Percentiles rank a stretch among this genome's conserved stretches.
These are phyloP conservation scores for Wickerhamiella kurtzmanii DNA, from an alignment of 805 yeast species.

Conservation along the genomic window DNA sequence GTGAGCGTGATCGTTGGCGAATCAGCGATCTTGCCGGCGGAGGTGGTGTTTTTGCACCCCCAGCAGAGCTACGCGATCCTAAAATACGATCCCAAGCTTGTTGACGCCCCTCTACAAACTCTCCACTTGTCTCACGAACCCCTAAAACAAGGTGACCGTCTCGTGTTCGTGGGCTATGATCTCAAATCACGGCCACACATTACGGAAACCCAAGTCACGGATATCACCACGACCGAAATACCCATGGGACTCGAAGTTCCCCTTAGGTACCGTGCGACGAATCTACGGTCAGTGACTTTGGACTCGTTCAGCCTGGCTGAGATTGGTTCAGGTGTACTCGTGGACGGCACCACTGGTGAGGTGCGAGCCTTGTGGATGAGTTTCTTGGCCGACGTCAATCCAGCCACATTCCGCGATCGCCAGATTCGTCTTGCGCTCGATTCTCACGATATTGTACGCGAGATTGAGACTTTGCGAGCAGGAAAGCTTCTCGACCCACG, in stretches of 20 bases:
- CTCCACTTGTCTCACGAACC: slow-evolving; percentile 31
- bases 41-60: slow-evolving; percentile 76
- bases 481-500: slow-evolving; percentile 28
- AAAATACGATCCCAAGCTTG: slow-evolving; percentile 64
- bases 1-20: slow-evolving; percentile 72
- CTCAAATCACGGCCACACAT: slow-evolving; percentile 54
- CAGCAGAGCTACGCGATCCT: slow-evolving; percentile 73
- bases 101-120: slow-evolving; percentile 55
- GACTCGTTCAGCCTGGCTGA: slow-evolving; percentile 62
- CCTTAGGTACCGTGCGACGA: slow-evolving; percentile 78
- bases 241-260: slow-evolving; percentile 47
- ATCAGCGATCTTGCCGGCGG: slow-evolving; percentile 64
- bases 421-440: slow-evolving; percentile 66
- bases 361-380: slow-evolving; percentile 78
- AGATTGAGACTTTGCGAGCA: background rate
- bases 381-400: slow-evolving; percentile 57
- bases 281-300: slow-evolving; percentile 60
- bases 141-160: slow-evolving; percentile 4
- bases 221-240: slow-evolving; percentile 57
- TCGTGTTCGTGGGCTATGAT: slow-evolving; percentile 60
- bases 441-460: slow-evolving; percentile 4
- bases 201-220: slow-evolving; percentile 64
- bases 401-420: slow-evolving; percentile 44
- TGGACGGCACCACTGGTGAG: slow-evolving; percentile 56
- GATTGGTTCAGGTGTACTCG: slow-evolving; percentile 59